These are phyloP conservation scores for Mucor ambiguus DNA, from an alignment of 371 early-diverging fungal genomes.

Conservation along the genomic window DNA sequence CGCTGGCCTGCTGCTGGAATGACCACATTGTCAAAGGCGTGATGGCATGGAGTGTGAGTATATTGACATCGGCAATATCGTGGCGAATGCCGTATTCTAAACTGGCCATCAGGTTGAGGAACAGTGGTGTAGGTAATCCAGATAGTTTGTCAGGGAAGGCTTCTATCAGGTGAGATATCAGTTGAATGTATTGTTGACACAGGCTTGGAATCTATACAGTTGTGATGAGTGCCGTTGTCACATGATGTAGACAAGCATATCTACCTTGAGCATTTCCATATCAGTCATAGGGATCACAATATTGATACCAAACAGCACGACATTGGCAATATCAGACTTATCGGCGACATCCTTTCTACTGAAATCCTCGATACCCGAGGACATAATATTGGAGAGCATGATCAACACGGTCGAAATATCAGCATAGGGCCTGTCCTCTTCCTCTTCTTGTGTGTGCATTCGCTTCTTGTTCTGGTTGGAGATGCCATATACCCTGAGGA, in stretches of 20 bases:
- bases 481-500: constrained; percentile 56
- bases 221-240: neutral
- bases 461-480: constrained; percentile 61
- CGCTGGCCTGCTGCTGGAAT: constrained; percentile 37
- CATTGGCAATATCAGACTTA: constrained; percentile 51
- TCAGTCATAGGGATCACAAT: constrained; percentile 73
- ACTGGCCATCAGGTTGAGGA: constrained; percentile 64
- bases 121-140: constrained; percentile 54
- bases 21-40: constrained; percentile 60
- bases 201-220: constrained; percentile 62
- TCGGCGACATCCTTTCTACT: constrained; percentile 29
- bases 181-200: constrained; percentile 67
- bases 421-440: constrained; percentile 70
- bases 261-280: constrained; percentile 72
- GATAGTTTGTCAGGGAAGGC: constrained; percentile 69
- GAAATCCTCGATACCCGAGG: constrained; percentile 60
- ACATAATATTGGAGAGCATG: constrained; percentile 62
- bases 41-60: constrained; percentile 64
- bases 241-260: neutral
- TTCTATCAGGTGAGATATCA: constrained; percentile 69
- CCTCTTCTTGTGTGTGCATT: constrained; percentile 53
- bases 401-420: constrained; percentile 68
- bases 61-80: constrained; percentile 63
- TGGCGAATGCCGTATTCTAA: constrained; percentile 69
- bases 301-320: constrained; percentile 72